Base-by-base conservation (phyloP, 2,329 filamentous ascomycete species). In the Pyrenophora graminea region DNA sequence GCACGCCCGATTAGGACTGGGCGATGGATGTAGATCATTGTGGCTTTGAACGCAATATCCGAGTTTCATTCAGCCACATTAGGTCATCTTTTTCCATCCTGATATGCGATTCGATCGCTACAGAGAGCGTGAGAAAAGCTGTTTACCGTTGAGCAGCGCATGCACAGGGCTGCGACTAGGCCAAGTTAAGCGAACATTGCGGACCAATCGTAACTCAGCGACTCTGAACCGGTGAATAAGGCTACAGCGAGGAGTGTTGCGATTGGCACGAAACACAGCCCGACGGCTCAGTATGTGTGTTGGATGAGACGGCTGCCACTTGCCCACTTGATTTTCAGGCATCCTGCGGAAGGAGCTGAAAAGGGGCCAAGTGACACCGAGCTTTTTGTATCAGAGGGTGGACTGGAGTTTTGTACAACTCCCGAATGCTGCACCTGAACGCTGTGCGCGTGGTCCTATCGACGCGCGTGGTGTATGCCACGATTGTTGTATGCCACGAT, bases 141-240 rank as follows among this genome's bases (percentile, higher is more conserved):
- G 10, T 32, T 2, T 10, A 10, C 4, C 7, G 34, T 32, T 47
- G 9, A 10, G 32, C 3, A 12, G 21, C 21, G 38, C 9, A 15
- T 9, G 7, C 36, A 21, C 6, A 38, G 3, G 15, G 25, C 13
- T 30, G 5, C 38, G 21, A 48, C 55, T 47, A 52, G 52, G 23
- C 59, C 51, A 55, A 55, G 19, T 58, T 50, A 19, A 48, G 58
- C 15, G 23, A 51, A 30, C 56, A 46, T 38, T 27, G 55, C 58
- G 60, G 32, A 25, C 60, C 62, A 63, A 64, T 64, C 54, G 54
- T 48, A 59, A 36, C 21, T 12, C 37, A n/a, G 10, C 25, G 7
- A 18, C 39, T 17, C 19, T 33, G 18, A 19, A 34, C 30, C 19
- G 21, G 15, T 33, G n/a, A 25, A 25, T 8, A 21, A 21, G 18